Percentiles rank a stretch among this genome's conserved stretches.
phyloP scores from a whole-genome alignment of 495 filamentous ascomycete species.

The Bathelium albidoporum region DNA sequence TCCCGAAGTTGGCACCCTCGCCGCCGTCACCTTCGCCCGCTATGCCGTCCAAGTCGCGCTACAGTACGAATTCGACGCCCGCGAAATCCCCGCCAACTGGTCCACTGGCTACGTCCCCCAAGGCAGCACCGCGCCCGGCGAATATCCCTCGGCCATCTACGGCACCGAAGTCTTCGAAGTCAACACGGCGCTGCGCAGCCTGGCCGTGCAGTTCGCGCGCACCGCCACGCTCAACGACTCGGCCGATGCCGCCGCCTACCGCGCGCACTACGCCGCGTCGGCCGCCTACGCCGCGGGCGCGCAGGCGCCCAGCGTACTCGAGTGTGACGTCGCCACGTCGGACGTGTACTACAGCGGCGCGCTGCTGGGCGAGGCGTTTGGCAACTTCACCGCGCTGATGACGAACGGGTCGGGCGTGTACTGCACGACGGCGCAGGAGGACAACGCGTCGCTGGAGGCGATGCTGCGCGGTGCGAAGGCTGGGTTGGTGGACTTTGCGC shows the following conservation, averaged over 20 bases:
- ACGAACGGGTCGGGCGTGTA: conserved; percentile 61
- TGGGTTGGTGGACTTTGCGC: conserved; percentile 52
- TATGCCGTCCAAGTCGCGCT: conserved; percentile 63
- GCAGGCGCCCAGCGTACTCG: conserved; percentile 45
- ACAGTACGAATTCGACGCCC: conserved; percentile 64
- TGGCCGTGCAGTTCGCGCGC: conserved; percentile 46
- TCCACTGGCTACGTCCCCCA: conserved; percentile 58
- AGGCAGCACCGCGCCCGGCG: conserved; percentile 41
- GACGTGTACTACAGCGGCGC: conserved; percentile 64
- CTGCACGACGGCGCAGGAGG: conserved; percentile 64
- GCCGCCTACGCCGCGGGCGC: conserved; percentile 42
- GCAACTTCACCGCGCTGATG: conserved; percentile 51
- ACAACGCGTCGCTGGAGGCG: conserved; percentile 61
- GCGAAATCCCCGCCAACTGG: conserved; percentile 56
- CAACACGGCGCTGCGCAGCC: conserved; percentile 48
- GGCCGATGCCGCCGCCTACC: conserved; percentile 43
- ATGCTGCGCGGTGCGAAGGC: conserved; percentile 47
- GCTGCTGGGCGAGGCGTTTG: conserved; percentile 51
- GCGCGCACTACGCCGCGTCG: conserved; percentile 41
- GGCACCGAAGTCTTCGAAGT: conserved; percentile 72
- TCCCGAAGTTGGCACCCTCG: conserved; percentile 53
- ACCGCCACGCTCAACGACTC: conserved; percentile 49
- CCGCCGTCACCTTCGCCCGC: conserved; percentile 53
- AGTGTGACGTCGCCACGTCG: conserved; percentile 58
- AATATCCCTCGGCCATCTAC: conserved; percentile 57